Base-by-base conservation (phyloP, 495 filamentous ascomycete genomes). In the Melanomma pulvis-pyrius region DNA sequence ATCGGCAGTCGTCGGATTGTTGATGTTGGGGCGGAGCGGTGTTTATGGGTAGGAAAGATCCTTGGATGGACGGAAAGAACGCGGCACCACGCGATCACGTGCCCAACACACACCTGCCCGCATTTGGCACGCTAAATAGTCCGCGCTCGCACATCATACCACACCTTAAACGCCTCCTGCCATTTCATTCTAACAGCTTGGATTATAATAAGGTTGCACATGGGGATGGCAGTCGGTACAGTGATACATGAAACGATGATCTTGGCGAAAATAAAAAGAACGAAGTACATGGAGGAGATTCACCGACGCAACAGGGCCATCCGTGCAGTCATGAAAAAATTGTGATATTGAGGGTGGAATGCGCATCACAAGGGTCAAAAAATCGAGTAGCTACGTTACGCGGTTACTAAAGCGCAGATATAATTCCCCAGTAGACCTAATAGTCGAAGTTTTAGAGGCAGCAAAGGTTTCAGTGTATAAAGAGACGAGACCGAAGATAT, bases 401-500 rank as follows among this genome's bases (percentile, higher is more conserved):
- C n/a, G n/a, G n/a, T n/a, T n/a, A n/a, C n/a, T n/a, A n/a, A n/a
- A n/a, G n/a, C n/a, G n/a, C n/a, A n/a, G n/a, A n/a, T n/a, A n/a
- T n/a, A n/a, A n/a, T n/a, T n/a, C n/a, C n/a, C n/a, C n/a, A n/a
- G n/a, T n/a, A n/a, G n/a, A 36, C 32, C 32, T 36, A 13, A 6
- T 36, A 36, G 13, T 13, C 13, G 13, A 6, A 36, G 32, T 36
- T 13, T 36, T 36, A 44, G 39, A 67, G 48, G 64, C 24, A 52
- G 64, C 64, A 21, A 74, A 76, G 54, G 73, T 72, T 22, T 68
- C 58, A 28, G 64, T 76, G 57, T 74, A 70, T 53, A 69, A 58
- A 22, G 64, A 74, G 47, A 71, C 77, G 64, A 75, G 75, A 49
- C 73, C 76, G 50, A 70, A 59, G 11, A 76, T 73, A 65, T 81